Evolutionary conservation across 1,139 yeast species (phyloP).

Genomic region (Candida tunisiensis): DNA sequence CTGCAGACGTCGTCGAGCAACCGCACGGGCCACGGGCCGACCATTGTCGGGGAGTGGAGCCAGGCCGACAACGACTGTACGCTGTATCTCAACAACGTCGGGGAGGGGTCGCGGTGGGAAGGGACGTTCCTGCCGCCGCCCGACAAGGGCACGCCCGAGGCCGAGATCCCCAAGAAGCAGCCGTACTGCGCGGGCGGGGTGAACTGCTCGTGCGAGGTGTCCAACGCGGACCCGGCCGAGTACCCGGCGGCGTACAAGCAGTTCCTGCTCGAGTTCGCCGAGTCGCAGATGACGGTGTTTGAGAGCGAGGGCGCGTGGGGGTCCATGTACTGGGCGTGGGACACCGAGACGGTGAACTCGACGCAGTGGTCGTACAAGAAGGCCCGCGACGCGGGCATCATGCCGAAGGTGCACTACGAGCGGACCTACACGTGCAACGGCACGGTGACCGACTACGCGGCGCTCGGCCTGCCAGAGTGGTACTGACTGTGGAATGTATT

Average conservation of each 20-base stretch:
- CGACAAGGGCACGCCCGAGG: slow-evolving; percentile 8
- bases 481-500: too few species aligned
- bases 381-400: slow-evolving; percentile 14
- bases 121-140: too few species aligned
- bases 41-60: slow-evolving; percentile 73
- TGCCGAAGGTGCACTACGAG: slow-evolving; percentile 17
- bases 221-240: slow-evolving; percentile 11
- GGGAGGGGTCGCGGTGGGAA: slow-evolving; percentile 72
- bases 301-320: slow-evolving; percentile 19
- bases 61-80: slow-evolving; percentile 93
- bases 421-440: slow-evolving; percentile 13
- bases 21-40: slow-evolving; percentile 36
- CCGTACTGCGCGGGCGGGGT: slow-evolving; percentile 13
- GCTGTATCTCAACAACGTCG: slow-evolving; percentile 73
- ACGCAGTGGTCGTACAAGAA: slow-evolving; percentile 20
- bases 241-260: slow-evolving; percentile 14
- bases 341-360: slow-evolving; percentile 14
- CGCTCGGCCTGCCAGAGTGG: slow-evolving; percentile 15
- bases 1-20: slow-evolving; percentile 33
- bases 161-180: slow-evolving; percentile 8
- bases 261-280: slow-evolving; percentile 16
- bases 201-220: slow-evolving; percentile 15
- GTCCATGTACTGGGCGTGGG: slow-evolving; percentile 22
- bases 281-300: slow-evolving; percentile 18
- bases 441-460: slow-evolving; percentile 11